Evolutionary conservation across 1,284 basidiomycete species (phyloP).

Genomic region (Naganishia liquefaciens): DNA sequence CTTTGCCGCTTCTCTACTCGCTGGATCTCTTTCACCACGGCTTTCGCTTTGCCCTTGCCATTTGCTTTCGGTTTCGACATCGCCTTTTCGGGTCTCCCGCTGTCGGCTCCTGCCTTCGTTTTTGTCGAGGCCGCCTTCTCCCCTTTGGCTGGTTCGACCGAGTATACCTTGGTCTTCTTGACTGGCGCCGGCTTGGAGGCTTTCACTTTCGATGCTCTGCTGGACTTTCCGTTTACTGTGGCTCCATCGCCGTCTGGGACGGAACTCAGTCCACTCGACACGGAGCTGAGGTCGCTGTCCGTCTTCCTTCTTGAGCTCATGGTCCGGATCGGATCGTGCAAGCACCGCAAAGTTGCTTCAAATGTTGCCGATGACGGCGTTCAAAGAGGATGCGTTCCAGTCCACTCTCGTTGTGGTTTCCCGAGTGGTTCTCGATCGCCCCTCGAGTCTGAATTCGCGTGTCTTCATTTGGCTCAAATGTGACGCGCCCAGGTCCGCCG

Average conservation of each 20-base stretch:
- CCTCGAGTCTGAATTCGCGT: slow-evolving; percentile 1
- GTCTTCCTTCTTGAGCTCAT: slow-evolving; percentile 13
- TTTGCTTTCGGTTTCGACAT: slow-evolving; percentile 17
- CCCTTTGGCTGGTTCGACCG: background rate
- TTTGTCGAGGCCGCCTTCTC: slow-evolving; percentile 8
- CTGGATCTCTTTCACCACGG: slow-evolving; percentile 14
- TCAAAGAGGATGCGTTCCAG: no score
- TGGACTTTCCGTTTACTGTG: slow-evolving; percentile 16
- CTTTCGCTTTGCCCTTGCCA: slow-evolving; percentile 20
- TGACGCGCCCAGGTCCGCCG: slow-evolving; percentile 17
- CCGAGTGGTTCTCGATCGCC: slow-evolving; percentile 13
- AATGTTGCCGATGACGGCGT: no score
- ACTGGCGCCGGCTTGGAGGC: slow-evolving; percentile 12
- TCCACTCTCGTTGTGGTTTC: background rate
- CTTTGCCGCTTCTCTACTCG: slow-evolving; percentile 23
- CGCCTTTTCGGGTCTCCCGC: slow-evolving; percentile 4
- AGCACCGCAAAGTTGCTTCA: no score
- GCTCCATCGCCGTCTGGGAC: slow-evolving; percentile 1
- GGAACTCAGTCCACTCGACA: slow-evolving; percentile 18
- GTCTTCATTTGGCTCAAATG: slow-evolving; percentile 11
- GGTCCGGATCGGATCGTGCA: background rate
- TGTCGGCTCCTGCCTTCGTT: slow-evolving; percentile 5
- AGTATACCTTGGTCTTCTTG: slow-evolving; percentile 5
- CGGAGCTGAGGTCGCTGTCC: slow-evolving; percentile 18
- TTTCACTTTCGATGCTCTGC: slow-evolving; percentile 16